A percentile compares a stretch with the other conserved stretches of the same genome.
phyloP scores from a whole-genome alignment of 805 yeast genomes.

The Hanseniaspora lindneri region DNA sequence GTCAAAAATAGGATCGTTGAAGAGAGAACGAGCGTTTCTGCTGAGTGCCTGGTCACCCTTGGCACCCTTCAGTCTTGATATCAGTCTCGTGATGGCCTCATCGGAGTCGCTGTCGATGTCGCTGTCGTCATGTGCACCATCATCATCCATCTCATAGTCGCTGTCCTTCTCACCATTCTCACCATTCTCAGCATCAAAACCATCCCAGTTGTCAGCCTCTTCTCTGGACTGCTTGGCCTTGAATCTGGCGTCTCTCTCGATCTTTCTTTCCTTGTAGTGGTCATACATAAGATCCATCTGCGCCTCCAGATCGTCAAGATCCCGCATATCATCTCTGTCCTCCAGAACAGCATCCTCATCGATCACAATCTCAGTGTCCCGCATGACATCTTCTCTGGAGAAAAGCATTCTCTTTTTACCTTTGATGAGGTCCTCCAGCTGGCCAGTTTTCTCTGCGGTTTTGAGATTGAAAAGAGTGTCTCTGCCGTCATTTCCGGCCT shows the following conservation, averaged over 20 bases:
- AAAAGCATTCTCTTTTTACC: constrained; percentile 63
- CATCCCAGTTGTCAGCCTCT: constrained; percentile 69
- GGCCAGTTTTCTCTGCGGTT: constrained; percentile 80
- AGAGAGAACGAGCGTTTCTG: constrained; percentile 35
- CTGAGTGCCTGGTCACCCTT: constrained; percentile 31
- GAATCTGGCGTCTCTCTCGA: constrained; percentile 57
- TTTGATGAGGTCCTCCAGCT: constrained; percentile 54
- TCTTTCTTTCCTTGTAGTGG: constrained; percentile 50
- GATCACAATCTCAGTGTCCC: constrained; percentile 47
- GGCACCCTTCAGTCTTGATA: constrained; percentile 45
- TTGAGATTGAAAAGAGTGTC: constrained; percentile 73
- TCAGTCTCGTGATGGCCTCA: constrained; percentile 50
- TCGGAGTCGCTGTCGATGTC: constrained; percentile 51
- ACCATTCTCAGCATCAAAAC: constrained; percentile 43
- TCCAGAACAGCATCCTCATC: constrained; percentile 33
- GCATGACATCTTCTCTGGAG: constrained; percentile 40
- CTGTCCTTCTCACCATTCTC: constrained; percentile 26
- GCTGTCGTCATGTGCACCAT: constrained; percentile 34
- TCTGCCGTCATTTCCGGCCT: constrained; percentile 70
- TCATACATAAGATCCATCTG: constrained; percentile 75
- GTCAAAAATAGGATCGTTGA: constrained; percentile 44
- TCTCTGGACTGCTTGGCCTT: constrained; percentile 60
- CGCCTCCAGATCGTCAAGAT: constrained; percentile 58
- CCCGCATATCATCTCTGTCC: constrained; percentile 35
- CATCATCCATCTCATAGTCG: constrained; percentile 31